Percentiles rank a stretch among this genome's conserved stretches.
Evolutionary conservation across 2,329 filamentous ascomycete genomes (phyloP).

Genomic region (Penicillium sp.): DNA sequence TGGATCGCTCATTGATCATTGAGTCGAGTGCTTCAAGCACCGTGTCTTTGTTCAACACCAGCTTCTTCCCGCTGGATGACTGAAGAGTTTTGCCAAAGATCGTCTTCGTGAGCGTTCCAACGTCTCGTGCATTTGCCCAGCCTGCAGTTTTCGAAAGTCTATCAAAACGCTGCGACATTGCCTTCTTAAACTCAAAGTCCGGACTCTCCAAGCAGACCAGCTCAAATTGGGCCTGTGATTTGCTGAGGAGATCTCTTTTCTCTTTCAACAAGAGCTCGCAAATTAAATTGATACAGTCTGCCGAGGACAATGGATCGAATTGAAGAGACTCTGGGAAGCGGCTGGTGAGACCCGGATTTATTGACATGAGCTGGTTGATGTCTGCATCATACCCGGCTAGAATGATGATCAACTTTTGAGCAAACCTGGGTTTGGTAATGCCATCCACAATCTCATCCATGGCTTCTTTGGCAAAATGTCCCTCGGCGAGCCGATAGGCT

Average conservation of each 20-base stretch:
- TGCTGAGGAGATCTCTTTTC: neutral
- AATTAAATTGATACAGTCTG: constrained; percentile 50
- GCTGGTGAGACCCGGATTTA: constrained; percentile 63
- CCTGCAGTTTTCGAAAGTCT: constrained; percentile 44
- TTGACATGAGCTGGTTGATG: constrained; percentile 61
- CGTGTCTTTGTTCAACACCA: constrained; percentile 4
- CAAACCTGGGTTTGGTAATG: constrained; percentile 57
- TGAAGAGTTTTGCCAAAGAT: constrained; percentile 45
- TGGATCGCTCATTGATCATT: constrained; percentile 18
- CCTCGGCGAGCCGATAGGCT: constrained; percentile 63
- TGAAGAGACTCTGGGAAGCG: constrained; percentile 62
- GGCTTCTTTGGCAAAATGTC: constrained; percentile 56
- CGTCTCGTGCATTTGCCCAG: constrained; percentile 65
- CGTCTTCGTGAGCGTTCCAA: constrained; percentile 53
- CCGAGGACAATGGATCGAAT: constrained; percentile 50
- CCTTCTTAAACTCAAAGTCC: neutral
- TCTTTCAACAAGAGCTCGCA: constrained; percentile 27
- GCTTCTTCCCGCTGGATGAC: constrained; percentile 8
- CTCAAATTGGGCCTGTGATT: neutral
- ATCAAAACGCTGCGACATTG: constrained; percentile 35
- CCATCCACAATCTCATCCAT: constrained; percentile 54
- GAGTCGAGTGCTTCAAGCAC: constrained; percentile 13
- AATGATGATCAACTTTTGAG: constrained; percentile 62
- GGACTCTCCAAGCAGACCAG: neutral
- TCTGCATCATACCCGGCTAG: constrained; percentile 67